These are phyloP conservation scores for Citrullus mucosospermus DNA, from an alignment of 306 rosid species.

Conservation along the genomic window DNA sequence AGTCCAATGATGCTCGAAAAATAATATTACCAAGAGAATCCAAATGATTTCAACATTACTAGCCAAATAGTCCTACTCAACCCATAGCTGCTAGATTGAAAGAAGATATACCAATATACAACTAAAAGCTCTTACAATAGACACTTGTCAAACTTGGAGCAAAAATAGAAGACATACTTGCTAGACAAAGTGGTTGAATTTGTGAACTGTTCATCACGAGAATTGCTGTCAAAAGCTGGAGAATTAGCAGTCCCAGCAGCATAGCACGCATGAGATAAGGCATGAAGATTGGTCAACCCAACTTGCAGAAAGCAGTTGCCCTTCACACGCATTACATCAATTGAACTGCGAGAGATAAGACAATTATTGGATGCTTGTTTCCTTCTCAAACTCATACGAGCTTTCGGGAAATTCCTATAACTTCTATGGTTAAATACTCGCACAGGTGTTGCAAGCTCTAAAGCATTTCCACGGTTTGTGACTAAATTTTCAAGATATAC, in stretches of 20 bases:
- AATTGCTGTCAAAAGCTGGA: slow-evolving; percentile 41
- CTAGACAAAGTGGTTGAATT: slow-evolving; percentile 26
- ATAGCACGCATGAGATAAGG: slow-evolving; percentile 23
- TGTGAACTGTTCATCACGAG: slow-evolving; percentile 32
- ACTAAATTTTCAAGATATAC: slow-evolving; percentile 43
- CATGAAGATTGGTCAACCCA: slow-evolving; percentile 25
- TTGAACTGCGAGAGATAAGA: slow-evolving; percentile 13
- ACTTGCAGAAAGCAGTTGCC: slow-evolving; percentile 14
- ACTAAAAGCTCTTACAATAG: background rate
- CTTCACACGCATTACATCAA: slow-evolving; percentile 21
- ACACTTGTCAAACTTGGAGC: background rate
- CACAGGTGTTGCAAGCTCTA: slow-evolving; percentile 33
- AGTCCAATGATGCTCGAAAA: background rate
- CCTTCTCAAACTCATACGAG: slow-evolving; percentile 39
- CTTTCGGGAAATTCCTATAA: slow-evolving; percentile 24
- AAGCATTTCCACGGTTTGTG: slow-evolving; percentile 23
- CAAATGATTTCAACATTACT: background rate
- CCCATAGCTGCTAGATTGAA: background rate
- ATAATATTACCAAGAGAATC: background rate
- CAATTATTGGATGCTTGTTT: slow-evolving; percentile 22
- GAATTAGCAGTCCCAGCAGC: slow-evolving; percentile 48
- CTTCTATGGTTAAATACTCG: slow-evolving; percentile 37
- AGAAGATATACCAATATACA: background rate
- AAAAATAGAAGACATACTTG: slow-evolving; percentile 35
- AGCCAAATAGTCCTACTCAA: background rate